Percentiles rank a stretch among this genome's conserved stretches.
Conservation (phyloP, 2,329 filamentous ascomycete species). For the Amphichorda felina region DNA sequence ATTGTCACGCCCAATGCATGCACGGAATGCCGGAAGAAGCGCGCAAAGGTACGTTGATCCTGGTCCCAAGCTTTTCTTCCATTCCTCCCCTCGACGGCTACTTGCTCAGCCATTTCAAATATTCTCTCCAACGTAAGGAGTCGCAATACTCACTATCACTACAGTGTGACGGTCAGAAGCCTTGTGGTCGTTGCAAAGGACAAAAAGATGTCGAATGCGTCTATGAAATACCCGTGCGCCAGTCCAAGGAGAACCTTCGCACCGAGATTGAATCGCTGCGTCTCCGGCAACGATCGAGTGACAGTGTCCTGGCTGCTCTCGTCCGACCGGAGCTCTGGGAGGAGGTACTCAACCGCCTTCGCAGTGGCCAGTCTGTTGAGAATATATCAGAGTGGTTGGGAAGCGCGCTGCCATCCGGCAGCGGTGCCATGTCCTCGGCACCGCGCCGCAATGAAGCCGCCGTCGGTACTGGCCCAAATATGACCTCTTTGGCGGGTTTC, state of each 20-base stretch:
- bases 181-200: slow-evolving; percentile 41
- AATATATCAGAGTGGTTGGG: slow-evolving; percentile 43
- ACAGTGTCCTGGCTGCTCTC: slow-evolving; percentile 44
- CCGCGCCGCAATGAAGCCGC: slow-evolving; percentile 6
- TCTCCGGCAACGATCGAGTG: slow-evolving; percentile 39
- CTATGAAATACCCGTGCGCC: slow-evolving; percentile 51
- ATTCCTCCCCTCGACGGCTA: too few relatives aligned
- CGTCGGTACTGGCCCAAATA: slow-evolving; percentile 4
- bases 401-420: slow-evolving; percentile 15
- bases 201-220: slow-evolving; percentile 45
- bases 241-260: slow-evolving; percentile 50
- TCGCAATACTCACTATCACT: neutral
- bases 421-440: slow-evolving; percentile 16
- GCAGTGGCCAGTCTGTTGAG: slow-evolving; percentile 40
- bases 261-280: slow-evolving; percentile 46
- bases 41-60: slow-evolving; percentile 36
- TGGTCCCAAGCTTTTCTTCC: neutral
- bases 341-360: slow-evolving; percentile 40
- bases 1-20: slow-evolving; percentile 49
- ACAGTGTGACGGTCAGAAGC: slow-evolving; percentile 47
- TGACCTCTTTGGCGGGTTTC: slow-evolving; percentile 15
- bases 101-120: neutral
- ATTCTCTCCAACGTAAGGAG: too few relatives aligned
- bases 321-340: slow-evolving; percentile 37
- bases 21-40: slow-evolving; percentile 50